Conservation (phyloP, 2,329 filamentous ascomycete species). For the Nemania sp. region DNA sequence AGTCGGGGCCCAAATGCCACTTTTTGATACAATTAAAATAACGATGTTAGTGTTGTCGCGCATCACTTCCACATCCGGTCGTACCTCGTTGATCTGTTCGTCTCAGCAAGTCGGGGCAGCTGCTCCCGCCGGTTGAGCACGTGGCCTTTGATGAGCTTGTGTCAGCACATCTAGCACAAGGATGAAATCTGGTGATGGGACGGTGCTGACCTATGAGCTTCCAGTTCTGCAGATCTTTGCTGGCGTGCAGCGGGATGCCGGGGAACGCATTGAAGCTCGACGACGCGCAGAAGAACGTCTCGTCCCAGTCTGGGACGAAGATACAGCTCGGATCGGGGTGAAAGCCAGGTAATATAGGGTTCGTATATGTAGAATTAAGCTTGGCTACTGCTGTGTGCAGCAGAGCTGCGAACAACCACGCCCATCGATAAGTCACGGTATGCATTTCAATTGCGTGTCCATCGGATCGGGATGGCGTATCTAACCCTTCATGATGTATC, state of each 20-base stretch:
- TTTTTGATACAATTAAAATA: conserved; percentile 26
- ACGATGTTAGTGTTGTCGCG: not conserved
- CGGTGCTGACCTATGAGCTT: conserved; percentile 45
- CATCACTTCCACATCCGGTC: not conserved
- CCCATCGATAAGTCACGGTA: not conserved
- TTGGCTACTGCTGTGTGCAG: conserved; percentile 18
- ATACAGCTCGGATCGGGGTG: conserved; percentile 60
- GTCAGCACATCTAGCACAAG: conserved; percentile 8
- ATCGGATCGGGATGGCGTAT: not conserved
- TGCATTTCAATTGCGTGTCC: conserved; percentile 6
- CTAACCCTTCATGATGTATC: not conserved
- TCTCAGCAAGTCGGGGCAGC: conserved; percentile 47
- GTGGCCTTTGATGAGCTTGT: conserved; percentile 39
- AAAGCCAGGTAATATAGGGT: conserved; percentile 61
- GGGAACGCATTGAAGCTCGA: conserved; percentile 61
- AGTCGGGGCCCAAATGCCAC: conserved; percentile 62
- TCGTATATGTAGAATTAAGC: conserved; percentile 51
- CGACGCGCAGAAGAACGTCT: conserved; percentile 58
- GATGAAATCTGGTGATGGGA: not conserved
- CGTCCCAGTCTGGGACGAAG: conserved; percentile 53
- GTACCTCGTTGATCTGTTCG: conserved; percentile 47
- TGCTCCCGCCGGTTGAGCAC: conserved; percentile 48
- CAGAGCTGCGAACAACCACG: conserved; percentile 25
- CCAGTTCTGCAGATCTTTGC: conserved; percentile 59
- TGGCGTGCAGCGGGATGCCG: conserved; percentile 59